Base-by-base conservation (phyloP, 345 rosid genomes). In the Orychophragmus violaceus region DNA sequence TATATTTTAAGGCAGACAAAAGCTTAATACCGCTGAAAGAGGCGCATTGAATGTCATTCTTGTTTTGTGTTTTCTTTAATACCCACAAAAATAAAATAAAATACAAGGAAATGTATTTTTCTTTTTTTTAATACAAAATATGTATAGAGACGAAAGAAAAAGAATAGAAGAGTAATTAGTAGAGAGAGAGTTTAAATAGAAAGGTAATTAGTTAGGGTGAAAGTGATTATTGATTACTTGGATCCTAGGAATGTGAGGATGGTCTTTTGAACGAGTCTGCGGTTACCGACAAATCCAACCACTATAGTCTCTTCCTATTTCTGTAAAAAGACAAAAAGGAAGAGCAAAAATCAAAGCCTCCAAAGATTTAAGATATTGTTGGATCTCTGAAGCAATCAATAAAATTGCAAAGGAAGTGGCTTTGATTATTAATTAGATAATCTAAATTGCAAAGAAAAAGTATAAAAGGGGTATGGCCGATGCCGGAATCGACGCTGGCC, bases 211-310 rank as follows among this genome's bases (percentile, higher is more conserved):
- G n/a, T 1, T 1, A 64, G 16, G 17, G 57, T 45, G 51, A 37
- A n/a, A 50, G 60, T 35, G 10, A 17, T 7, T 8, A 10, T 5
- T 35, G 57, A 50, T 60, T 37, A 69, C 74, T 59, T 69, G 76
- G 76, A 71, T 71, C 44, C 0, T 45, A 71, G 68, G 41, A 71
- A 71, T 56, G 64, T 54, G 76, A 64, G 68, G 70, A 64, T 18
- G 18, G 45, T 56, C 25, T 23, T 64, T 64, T 64, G 76, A 71
- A 71, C 59, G 53, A 64, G 70, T 71, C 69, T 63, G n/a, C 49
- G 5, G 50, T 71, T 32, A 68, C 48, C 32, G 1, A 10, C 39
- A 35, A 49, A 59, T 69, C 74, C 52, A 50, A 60, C 67, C 53
- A 70, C 74, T 70, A 46, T 62, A 35, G 62, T 70, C 74, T 62